Base-by-base conservation (phyloP, 208 protist genomes). In the Blastocrithidia nonstop region DNA sequence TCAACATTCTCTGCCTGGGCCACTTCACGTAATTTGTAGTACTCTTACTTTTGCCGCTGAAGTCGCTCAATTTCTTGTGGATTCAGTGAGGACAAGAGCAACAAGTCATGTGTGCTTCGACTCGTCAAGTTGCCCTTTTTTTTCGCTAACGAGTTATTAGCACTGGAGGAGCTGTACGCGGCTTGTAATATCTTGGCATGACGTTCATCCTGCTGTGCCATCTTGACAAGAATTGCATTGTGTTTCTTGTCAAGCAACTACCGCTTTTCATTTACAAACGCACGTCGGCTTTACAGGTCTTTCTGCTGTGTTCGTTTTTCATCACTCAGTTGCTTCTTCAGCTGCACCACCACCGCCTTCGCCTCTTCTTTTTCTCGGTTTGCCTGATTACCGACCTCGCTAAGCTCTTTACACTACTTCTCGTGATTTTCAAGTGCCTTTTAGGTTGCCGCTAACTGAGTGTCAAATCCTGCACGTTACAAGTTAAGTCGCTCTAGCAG, bases 401-500 rank as follows among this genome's bases (percentile, higher is more conserved):
- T 64, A 0, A 97, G 60, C 45, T 96, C 92, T 4, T 62, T 50
- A 16, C 91, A 69, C 39, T 97, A 92, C 29, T 87, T 73, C 31
- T 95, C 81, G 37, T 90, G 88, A 37, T 70, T 79, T 54, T 78
- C 69, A 36, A 93, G 55, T 2, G 86, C 86, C 63, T 84, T 76
- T 50, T 94, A 82, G 28, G 90, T 90, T 13, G 81, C 71, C 38
- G 68, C 63, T 21, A 95, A 67, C 66, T 93, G 77, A 23, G 84
- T 87, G 58, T 94, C 86, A 49, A 93, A 96, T 6, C 78, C 79
- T 5, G 84, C 51, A 51, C 92, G 84, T 66, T 96, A 88, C 41
- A 93, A 61, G 61, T 95, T 81, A 16, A 97, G 74, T 11, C 91
- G 73, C 56, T 95, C 76, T 47, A 96, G 62, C 39, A 97, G 89